Evolutionary conservation across 2,329 filamentous ascomycete species (phyloP), one percentile per base, ranked within the genome.

Genomic region (Fusarium newnesense): DNA sequence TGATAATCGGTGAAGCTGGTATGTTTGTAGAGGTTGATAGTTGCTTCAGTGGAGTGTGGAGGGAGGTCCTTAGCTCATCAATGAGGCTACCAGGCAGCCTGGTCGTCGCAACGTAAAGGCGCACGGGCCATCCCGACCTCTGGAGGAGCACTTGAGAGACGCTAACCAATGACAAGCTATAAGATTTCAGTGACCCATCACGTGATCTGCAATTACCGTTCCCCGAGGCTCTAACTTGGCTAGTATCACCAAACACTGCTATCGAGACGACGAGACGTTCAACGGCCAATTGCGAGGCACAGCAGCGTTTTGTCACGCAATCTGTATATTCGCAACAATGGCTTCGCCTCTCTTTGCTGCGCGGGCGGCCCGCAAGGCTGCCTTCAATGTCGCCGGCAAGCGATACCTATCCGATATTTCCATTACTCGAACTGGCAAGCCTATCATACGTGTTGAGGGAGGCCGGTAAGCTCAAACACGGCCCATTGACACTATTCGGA

Each of bases 381-480:
- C 83, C 75, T 83, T 83, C 79, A 84, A 84, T 78, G 79, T 86
- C 75, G 79, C 85, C 77, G 85, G 86, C 79, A 86, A 85, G 79
- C 87, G 87, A 82, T 83, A 83, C 72, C 79, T 92, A 76, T 93
- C 94, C 81, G 96, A 99, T 87, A 89, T 99, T 80, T 88, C 93
- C 79, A 97, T 99, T 81, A 97, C 96, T 71, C 90, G 96, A 79
- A 99, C 96, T 66, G 96, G 96, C 83, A 98, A 97, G 88, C 96
- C 96, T 71, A 95, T 98, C 79, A 86, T 98, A 80, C 93, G 95
- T 80, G 87, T 93, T 64, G 91, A 95, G 81, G 96, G 96, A 85
- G 96, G 96, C 87, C 92, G 96, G 94, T 97, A 85, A 85, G 90
- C 82, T 53, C 36, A 67, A 30, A 24, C 40, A 57, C 19, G 54